Percentiles rank a stretch among this genome's conserved stretches.
phyloP scores from a whole-genome alignment of 495 filamentous ascomycete genomes.

The Neurospora discreta region DNA sequence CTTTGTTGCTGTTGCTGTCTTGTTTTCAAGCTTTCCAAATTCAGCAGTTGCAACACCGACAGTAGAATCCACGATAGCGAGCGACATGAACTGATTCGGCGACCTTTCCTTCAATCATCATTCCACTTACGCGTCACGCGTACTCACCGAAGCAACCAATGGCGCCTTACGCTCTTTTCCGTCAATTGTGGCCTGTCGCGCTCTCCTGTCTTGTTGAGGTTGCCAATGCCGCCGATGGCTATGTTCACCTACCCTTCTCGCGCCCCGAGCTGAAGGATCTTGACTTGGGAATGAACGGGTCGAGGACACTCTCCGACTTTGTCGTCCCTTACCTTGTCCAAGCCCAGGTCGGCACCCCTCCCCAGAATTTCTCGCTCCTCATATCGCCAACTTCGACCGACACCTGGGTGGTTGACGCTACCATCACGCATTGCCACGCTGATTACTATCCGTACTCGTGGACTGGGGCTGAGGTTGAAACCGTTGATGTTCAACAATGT shows the following conservation, averaged over 20 bases:
- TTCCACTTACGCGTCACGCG: not conserved
- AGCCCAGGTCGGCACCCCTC: slow-evolving; percentile 51
- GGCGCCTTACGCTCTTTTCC: not conserved
- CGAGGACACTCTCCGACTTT: not conserved
- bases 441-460: slow-evolving; percentile 10
- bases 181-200: not conserved
- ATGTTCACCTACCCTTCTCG: not conserved
- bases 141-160: not conserved
- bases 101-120: not conserved
- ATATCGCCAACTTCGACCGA: slow-evolving; percentile 63
- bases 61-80: not conserved
- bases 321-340: slow-evolving; percentile 42
- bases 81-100: not conserved
- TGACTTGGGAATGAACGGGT: not conserved
- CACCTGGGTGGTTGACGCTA: slow-evolving; percentile 57
- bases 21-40: not conserved
- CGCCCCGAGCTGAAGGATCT: not conserved
- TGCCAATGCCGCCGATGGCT: not conserved
- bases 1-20: not conserved
- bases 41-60: not conserved
- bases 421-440: slow-evolving; percentile 38
- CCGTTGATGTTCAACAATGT: not conserved
- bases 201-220: not conserved
- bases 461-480: not conserved
- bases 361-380: slow-evolving; percentile 44